Evolutionary conservation across 2,329 filamentous ascomycete genomes (phyloP), one percentile per base, ranked within the genome.

Genomic region (Penicillium sp.): DNA sequence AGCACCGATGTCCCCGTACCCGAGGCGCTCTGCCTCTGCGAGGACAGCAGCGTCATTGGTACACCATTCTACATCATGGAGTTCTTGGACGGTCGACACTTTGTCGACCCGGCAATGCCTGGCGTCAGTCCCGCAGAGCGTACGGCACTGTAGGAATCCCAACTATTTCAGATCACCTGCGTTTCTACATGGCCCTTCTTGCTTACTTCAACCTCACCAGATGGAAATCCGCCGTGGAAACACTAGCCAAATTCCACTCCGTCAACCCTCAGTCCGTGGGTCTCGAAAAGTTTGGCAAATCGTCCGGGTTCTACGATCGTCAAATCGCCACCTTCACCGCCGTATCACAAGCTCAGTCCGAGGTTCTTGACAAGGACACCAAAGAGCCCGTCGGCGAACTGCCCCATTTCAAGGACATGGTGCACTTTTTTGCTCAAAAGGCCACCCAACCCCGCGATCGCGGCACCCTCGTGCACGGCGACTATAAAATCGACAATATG

Each of bases 31-130:
- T 86, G 84, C 62, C 79, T 97, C 13, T 98, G 93, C 72, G 86
- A 94, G 68, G 90, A 97, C 71, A 74, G 77, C 36, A 73, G 70
- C 48, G 77, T 97, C 34, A 77, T 97, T 54, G 93, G 90, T 47
- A 97, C 90, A 6, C 81, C 90, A 5, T 98, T 97, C 70, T 97
- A 98, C 73, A 84, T 97, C 64, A 97, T 98, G 93, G 84, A 89
- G 67, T 97, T 93, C 67, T 77, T 97, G 52, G 86, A 95, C 64
- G 93, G 93, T 18, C 84, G 93, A 62, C 95, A 96, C 71, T 88
- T 97, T 64, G 88, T 91, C 63, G 89, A 97, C 69, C 85, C 90
- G 38, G 76, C 84, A 29, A 84, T 97, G 65, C 90, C 89, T 2
- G 85, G 76, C 9, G 81, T 89, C 9, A 77, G 77, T 26, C 70